Evolutionary conservation across 805 yeast genomes (phyloP).

Genomic region (Saccharomycopsis sp.): DNA sequence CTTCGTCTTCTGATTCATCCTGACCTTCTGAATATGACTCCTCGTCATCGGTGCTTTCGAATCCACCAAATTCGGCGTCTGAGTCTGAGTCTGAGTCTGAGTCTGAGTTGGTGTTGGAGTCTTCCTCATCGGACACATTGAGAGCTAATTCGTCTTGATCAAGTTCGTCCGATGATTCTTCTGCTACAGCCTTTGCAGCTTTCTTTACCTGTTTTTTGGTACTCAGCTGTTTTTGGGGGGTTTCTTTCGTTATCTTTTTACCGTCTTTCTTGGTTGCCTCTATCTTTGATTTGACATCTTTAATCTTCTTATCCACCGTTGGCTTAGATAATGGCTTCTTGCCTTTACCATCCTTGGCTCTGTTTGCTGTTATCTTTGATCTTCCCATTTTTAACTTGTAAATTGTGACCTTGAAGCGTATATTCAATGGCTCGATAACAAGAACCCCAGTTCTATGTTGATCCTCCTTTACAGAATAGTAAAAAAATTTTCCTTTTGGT

Average conservation of each 20-base stretch:
- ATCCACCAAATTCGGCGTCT: not conserved
- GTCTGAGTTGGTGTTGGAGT: not conserved
- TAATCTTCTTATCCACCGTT: constrained; percentile 6
- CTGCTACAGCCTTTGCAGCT: not conserved
- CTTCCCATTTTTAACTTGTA: not conserved
- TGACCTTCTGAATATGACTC: constrained; percentile 2
- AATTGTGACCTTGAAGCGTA: not conserved
- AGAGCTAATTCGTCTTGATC: not conserved
- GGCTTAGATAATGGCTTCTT: constrained; percentile 6
- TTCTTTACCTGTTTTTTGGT: not conserved
- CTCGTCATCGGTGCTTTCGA: not conserved
- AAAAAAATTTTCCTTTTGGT: not conserved
- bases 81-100: constrained; percentile 6
- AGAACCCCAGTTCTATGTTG: too few relatives aligned
- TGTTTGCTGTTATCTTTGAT: not conserved
- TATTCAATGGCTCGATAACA: too few relatives aligned
- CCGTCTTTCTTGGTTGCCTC: not conserved
- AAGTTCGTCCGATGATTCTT: not conserved
- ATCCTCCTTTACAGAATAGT: not conserved
- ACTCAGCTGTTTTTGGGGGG: not conserved
- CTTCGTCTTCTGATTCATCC: constrained; percentile 10
- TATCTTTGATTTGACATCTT: not conserved
- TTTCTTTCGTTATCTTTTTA: not conserved
- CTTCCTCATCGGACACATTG: not conserved
- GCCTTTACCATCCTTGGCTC: not conserved